Base-by-base conservation (phyloP, 2,329 filamentous ascomycete genomes). In the Epichloe sp. region DNA sequence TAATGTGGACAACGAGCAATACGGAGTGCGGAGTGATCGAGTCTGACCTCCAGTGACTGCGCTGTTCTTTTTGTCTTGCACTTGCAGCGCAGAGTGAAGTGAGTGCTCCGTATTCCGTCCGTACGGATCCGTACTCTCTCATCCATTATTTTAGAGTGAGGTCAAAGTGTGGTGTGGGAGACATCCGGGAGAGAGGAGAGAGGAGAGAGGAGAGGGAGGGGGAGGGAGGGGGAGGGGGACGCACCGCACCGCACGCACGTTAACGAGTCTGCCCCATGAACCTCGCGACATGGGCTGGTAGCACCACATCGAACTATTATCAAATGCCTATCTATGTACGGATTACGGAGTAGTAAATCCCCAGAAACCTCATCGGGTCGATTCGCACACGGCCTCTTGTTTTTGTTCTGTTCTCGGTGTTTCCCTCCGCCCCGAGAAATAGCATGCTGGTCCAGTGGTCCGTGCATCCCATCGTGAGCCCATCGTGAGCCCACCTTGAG, bases 391-490 rank as follows among this genome's bases (percentile, higher is more conserved):
- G 26, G 7, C 26, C 26, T 31, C 26, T 31, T 8, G 8, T 31
- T 31, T 31, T 8, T 31, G 2, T 19, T 48, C 34, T 41, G 19
- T 15, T 37, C 19, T 48, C 36, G 38, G 35, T 42, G 41, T 12
- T 31, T 31, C 26, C 26, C 26, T 31, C 26, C 14, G 17, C 15
- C 41, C 17, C 26, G 43, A 45, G 43, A 45, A 45, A 40, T 38
- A 17, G 15, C 41, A 31, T 48, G 43, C 38, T 56, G 56, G 55
- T 26, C 23, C 2, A 26, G 23, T 26, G 23, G 23, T 52, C 55
- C 55, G 60, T 62, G 61, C 61, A 57, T 60, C 58, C 60, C 57
- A 58, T 55, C 57, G 60, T 61, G 48, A 51, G 54, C 43, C 47
- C 21, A 23, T 23, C 21, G 5, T 23, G 5, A 5, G 21, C 21